phyloP scores from a whole-genome alignment of 805 yeast genomes.

The Suhomyces sp. region DNA sequence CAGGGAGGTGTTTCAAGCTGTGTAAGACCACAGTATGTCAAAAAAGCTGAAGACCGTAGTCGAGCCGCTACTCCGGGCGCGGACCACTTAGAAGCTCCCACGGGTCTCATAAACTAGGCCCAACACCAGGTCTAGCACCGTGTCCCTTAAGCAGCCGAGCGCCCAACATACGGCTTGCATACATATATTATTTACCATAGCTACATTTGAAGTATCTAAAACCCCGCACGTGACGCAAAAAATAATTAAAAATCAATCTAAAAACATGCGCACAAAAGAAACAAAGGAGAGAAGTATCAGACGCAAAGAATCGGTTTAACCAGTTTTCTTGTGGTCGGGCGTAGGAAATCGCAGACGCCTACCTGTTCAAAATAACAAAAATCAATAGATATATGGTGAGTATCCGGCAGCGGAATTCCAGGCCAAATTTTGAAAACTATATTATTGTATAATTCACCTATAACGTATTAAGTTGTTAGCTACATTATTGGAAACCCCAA shows the following conservation, averaged over 20 bases:
- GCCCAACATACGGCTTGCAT: background rate
- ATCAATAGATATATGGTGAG: background rate
- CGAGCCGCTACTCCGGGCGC: background rate
- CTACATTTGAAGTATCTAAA: background rate
- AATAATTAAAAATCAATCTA: conserved; percentile 1
- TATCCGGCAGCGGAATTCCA: background rate
- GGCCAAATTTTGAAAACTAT: background rate
- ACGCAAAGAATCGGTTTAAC: conserved; percentile 5
- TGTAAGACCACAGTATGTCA: conserved; percentile 1
- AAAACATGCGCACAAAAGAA: conserved; percentile 4
- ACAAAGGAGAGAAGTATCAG: conserved; percentile 3
- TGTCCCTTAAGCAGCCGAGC: background rate
- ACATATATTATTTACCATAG: background rate
- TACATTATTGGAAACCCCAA: background rate
- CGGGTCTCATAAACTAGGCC: background rate
- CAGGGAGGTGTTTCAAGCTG: conserved; percentile 2
- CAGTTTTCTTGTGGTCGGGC: conserved; percentile 2
- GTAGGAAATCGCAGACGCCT: background rate
- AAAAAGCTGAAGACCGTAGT: background rate
- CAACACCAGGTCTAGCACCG: background rate
- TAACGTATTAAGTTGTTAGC: background rate
- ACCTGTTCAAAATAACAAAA: background rate
- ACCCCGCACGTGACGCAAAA: background rate
- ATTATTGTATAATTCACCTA: background rate
- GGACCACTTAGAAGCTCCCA: background rate